Base-by-base conservation (phyloP, 306 rosid genomes). In the Casuarina glauca region DNA sequence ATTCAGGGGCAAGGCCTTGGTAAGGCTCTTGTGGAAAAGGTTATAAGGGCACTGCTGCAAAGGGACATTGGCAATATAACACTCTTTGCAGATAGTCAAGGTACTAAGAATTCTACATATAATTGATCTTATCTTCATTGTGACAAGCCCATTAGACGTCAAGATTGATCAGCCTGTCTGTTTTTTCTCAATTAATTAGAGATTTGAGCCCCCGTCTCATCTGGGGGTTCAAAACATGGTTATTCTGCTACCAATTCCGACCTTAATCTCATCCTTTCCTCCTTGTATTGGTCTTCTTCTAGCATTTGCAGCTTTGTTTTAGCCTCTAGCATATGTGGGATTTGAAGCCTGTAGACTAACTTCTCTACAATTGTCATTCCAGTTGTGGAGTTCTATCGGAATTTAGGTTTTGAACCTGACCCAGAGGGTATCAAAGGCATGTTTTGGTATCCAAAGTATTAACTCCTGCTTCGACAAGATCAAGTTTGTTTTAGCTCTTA, bases 361-460 rank as follows among this genome's bases (percentile, higher is more conserved):
- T 50, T 80, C 50, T 76, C 79, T 69, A 77, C 32, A 52, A 12
- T 82, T 80, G 67, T 72, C 72, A 12, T 79, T 86, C 89, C 97
- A 95, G 99, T 91, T 58, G 93, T 95, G 76, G 97, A 95, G 45
- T 95, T 93, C 62, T 95, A 95, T 78, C 88, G 87, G 81, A 93
- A 95, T 85, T 83, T 95, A 78, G 97, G 99, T 49, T 95, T 95
- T 74, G 91, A 95, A 87, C 85, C 97, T 52, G 99, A 95, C 76
- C 99, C 97, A 0, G 99, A 91, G 88, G 99, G 99, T 74, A 93
- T 95, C 64, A 88, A 95, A 87, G 99, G 97, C 79, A 93, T 95
- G 99, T 91, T 95, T 77, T 93, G 99, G 97, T 86, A 95, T 82
- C 97, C 98, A 15, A 91, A 83, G 74, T 82, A 80, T 60, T 92